These are phyloP conservation scores for Cercospora sp. DNA, from an alignment of 2,329 filamentous ascomycete genomes.

Conservation along the genomic window DNA sequence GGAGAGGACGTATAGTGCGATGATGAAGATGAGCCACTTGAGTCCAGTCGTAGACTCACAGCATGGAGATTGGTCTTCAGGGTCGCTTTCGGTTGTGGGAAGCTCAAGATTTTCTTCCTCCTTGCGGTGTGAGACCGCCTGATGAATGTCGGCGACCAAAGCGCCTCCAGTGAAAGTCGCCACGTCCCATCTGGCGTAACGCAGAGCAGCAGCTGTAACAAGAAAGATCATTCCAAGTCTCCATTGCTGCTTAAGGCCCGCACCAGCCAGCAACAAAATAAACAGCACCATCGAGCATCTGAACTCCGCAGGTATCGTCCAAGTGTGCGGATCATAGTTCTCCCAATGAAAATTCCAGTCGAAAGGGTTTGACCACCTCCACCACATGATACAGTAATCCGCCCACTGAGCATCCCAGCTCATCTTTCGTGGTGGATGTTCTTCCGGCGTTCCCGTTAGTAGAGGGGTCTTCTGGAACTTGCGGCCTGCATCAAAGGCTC, in stretches of 20 bases:
- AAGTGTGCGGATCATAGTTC: slow-evolving; percentile 17
- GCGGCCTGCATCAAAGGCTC: slow-evolving; percentile 6
- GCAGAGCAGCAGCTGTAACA: slow-evolving; percentile 10
- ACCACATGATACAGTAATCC: slow-evolving; percentile 14
- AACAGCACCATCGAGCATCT: slow-evolving; percentile 20
- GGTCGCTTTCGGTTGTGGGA: neutral
- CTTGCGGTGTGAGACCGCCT: neutral
- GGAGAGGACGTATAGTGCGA: slow-evolving; percentile 18
- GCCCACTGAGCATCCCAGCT: neutral
- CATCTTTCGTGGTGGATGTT: slow-evolving; percentile 10
- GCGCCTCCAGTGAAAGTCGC: slow-evolving; percentile 23
- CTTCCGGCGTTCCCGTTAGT: slow-evolving; percentile 11
- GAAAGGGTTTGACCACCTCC: slow-evolving; percentile 14
- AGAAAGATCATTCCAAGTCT: slow-evolving; percentile 13
- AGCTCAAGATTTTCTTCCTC: neutral
- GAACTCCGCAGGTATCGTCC: slow-evolving; percentile 23
- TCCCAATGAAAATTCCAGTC: slow-evolving; percentile 9
- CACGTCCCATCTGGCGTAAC: slow-evolving; percentile 17
- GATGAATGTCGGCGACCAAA: slow-evolving; percentile 21
- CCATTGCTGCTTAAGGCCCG: slow-evolving; percentile 17
- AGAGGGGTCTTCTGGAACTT: neutral
- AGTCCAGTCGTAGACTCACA: neutral
- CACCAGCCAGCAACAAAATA: slow-evolving; percentile 16
- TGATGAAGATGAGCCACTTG: slow-evolving; percentile 15
- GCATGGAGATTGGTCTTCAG: neutral